phyloP scores from a whole-genome alignment of 75 land plant species.

The Larix kaempferi region DNA sequence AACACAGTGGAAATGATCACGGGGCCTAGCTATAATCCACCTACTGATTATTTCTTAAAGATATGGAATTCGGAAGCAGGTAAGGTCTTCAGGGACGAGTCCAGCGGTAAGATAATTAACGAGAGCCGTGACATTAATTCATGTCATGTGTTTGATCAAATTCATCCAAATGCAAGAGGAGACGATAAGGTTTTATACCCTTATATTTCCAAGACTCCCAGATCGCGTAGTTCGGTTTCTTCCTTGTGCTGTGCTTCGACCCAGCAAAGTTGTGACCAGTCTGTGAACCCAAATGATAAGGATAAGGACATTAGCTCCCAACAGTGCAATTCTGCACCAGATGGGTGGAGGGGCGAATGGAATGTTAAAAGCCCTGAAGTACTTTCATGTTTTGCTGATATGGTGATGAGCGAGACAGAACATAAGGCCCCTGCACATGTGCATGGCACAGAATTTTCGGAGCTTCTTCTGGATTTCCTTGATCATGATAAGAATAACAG shows the following conservation, averaged over 20 bases:
- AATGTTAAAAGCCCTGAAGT: too few species aligned
- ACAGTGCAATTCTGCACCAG: too few species aligned
- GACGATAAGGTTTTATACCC: neutral
- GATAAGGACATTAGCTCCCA: too few species aligned
- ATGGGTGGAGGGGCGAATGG: too few species aligned
- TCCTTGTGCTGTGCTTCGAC: too few species aligned
- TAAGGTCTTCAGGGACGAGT: neutral
- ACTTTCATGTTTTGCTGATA: neutral
- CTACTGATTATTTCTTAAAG: neutral
- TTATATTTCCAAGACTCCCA: neutral
- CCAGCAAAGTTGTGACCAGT: too few species aligned
- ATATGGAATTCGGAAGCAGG: conserved; percentile 6
- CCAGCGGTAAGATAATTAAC: neutral
- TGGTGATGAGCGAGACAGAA: neutral
- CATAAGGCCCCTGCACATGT: too few species aligned
- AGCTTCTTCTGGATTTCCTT: neutral
- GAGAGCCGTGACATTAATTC: neutral
- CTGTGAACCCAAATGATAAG: too few species aligned
- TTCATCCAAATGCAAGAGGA: neutral
- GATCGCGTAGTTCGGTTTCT: too few species aligned
- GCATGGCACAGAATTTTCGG: neutral
- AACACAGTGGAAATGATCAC: too few species aligned
- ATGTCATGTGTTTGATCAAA: neutral
- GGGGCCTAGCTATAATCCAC: neutral
- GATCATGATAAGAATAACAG: neutral